Conservation (phyloP, 2,329 filamentous ascomycete genomes). For the Clonostachys chloroleuca region DNA sequence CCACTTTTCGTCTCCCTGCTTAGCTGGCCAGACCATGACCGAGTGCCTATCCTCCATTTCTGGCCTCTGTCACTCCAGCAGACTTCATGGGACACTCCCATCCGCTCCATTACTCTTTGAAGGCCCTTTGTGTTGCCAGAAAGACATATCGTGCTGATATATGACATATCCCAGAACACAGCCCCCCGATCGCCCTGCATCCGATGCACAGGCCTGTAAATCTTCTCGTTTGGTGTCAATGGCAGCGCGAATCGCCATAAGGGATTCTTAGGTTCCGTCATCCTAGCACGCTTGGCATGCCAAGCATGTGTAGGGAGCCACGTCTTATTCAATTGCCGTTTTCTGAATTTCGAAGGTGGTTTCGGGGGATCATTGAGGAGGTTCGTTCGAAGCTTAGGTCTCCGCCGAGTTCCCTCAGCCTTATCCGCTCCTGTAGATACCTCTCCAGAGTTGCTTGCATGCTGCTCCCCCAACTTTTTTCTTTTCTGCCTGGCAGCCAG, state of each 20-base stretch:
- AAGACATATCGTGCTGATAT: conserved; percentile 80
- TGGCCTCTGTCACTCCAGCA: conserved; percentile 59
- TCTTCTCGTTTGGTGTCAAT: conserved; percentile 82
- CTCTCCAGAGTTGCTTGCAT: conserved; percentile 11
- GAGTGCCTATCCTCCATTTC: conserved; percentile 62
- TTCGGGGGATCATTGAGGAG: conserved; percentile 55
- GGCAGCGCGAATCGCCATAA: conserved; percentile 91
- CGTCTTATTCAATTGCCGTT: conserved; percentile 82
- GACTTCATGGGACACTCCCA: conserved; percentile 58
- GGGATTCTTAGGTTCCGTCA: conserved; percentile 74
- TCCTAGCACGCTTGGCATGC: conserved; percentile 86
- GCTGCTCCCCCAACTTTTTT: conserved; percentile 28
- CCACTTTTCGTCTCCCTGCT: conserved; percentile 47
- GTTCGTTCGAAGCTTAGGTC: conserved; percentile 68
- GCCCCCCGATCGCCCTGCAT: conserved; percentile 71
- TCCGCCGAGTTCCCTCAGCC: conserved; percentile 17
- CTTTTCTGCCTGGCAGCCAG: conserved; percentile 55
- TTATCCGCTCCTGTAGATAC: conserved; percentile 5
- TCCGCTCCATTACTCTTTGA: conserved; percentile 57
- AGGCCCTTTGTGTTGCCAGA: conserved; percentile 64
- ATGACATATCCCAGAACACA: conserved; percentile 90
- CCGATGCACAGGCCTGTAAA: conserved; percentile 82
- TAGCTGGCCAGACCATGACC: conserved; percentile 44
- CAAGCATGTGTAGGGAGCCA: conserved; percentile 95
- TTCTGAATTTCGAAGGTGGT: conserved; percentile 67